Conservation (phyloP, 2,329 filamentous ascomycete species). For the Phoma sp. region DNA sequence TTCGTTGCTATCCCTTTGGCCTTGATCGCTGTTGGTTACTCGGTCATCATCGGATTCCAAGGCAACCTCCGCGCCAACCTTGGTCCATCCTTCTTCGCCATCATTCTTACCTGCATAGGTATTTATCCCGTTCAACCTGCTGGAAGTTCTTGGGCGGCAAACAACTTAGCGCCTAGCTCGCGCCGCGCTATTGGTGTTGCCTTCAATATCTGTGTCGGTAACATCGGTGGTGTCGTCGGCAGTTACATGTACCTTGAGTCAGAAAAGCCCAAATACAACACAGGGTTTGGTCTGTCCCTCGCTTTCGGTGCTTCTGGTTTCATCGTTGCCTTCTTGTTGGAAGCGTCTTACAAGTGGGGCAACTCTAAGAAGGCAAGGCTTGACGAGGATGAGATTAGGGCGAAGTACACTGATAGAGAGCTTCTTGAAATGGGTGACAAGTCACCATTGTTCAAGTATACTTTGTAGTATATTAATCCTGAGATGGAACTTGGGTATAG, state of each 20-base stretch:
- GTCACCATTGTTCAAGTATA: slow-evolving; percentile 51
- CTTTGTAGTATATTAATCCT: slow-evolving; percentile 8
- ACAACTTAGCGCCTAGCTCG: slow-evolving; percentile 39
- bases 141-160: slow-evolving; percentile 40
- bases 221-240: slow-evolving; percentile 42
- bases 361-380: slow-evolving; percentile 47
- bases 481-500: neutral
- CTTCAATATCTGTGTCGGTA: slow-evolving; percentile 39
- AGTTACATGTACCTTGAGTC: slow-evolving; percentile 47
- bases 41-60: slow-evolving; percentile 51
- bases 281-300: slow-evolving; percentile 47
- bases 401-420: slow-evolving; percentile 48
- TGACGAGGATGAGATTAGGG: slow-evolving; percentile 46
- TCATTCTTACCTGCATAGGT: slow-evolving; percentile 54
- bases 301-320: slow-evolving; percentile 37
- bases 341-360: slow-evolving; percentile 43
- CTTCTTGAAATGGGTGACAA: slow-evolving; percentile 50
- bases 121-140: slow-evolving; percentile 46
- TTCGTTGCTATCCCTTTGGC: slow-evolving; percentile 43
- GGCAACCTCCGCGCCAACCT: slow-evolving; percentile 52
- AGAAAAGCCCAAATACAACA: slow-evolving; percentile 48
- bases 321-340: slow-evolving; percentile 31
- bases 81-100: slow-evolving; percentile 54
- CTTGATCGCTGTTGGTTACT: slow-evolving; percentile 40
- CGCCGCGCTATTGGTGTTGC: slow-evolving; percentile 43